Percentiles rank a stretch among this genome's conserved stretches.
These are phyloP conservation scores for Colletotrichum phormii DNA, from an alignment of 2,329 filamentous ascomycete species.

Conservation along the genomic window DNA sequence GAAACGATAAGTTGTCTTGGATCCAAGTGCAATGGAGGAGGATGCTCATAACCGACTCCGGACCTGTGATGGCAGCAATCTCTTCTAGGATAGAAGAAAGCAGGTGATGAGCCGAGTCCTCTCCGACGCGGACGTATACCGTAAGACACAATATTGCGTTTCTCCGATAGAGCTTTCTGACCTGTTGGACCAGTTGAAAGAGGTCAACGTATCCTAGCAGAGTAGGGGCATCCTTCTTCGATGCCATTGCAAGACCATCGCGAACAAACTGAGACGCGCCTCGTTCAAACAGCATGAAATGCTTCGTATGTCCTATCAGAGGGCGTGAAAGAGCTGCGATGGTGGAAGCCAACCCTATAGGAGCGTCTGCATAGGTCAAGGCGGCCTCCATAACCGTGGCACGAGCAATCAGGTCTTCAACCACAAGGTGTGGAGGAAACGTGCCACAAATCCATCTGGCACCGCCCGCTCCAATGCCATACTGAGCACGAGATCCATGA, in stretches of 20 bases:
- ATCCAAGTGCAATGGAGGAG: constrained; percentile 27
- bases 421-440: constrained; percentile 27
- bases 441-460: constrained; percentile 33
- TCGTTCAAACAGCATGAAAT: constrained; percentile 15
- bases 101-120: constrained; percentile 8
- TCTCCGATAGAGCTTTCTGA: constrained; percentile 3
- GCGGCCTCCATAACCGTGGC: constrained; percentile 19
- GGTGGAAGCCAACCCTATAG: constrained; percentile 28
- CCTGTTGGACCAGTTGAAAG: constrained; percentile 10
- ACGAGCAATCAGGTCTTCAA: constrained; percentile 24
- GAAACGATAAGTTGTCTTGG: constrained; percentile 4
- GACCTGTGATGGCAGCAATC: constrained; percentile 1
- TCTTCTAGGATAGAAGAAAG: constrained; percentile 8
- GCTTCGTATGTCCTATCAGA: not conserved
- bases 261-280: constrained; percentile 20
- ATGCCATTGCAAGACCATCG: not conserved
- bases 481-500: constrained; percentile 9
- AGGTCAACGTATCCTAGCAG: constrained; percentile 20
- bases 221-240: not conserved
- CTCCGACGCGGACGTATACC: constrained; percentile 6
- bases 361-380: constrained; percentile 28
- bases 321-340: constrained; percentile 24
- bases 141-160: not conserved
- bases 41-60: constrained; percentile 24
- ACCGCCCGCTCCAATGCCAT: constrained; percentile 33